These are phyloP conservation scores for Pleurotus salmoneostramineus DNA, from an alignment of 768 basidiomycete genomes.

Conservation along the genomic window DNA sequence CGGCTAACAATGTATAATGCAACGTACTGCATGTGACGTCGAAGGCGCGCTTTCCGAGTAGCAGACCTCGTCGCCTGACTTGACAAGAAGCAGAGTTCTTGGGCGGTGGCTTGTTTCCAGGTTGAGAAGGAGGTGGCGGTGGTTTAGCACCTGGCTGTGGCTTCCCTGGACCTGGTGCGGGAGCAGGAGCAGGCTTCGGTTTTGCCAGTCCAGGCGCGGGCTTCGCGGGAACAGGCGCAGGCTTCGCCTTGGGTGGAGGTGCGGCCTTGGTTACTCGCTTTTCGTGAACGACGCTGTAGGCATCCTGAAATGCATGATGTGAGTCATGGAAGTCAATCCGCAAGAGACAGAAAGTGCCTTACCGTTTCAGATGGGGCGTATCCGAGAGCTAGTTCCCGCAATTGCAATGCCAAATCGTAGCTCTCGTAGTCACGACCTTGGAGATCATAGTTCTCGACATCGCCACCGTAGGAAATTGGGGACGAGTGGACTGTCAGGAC, in stretches of 20 bases:
- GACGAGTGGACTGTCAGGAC: background rate
- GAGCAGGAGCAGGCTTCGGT: too few relatives aligned
- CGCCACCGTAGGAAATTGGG: too few relatives aligned
- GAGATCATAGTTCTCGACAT: background rate
- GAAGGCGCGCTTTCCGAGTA: background rate
- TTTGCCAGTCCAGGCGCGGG: too few relatives aligned
- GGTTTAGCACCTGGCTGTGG: too few relatives aligned
- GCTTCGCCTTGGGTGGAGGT: too few relatives aligned
- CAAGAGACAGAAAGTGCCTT: background rate
- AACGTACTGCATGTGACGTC: background rate
- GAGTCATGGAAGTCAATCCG: background rate
- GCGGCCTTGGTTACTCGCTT: background rate
- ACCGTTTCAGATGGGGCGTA: background rate
- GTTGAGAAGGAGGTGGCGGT: background rate
- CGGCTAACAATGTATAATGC: too few relatives aligned
- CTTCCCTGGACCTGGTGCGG: too few relatives aligned
- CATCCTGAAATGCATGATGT: background rate
- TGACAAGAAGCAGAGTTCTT: background rate
- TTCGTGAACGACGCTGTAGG: background rate
- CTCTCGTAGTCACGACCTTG: background rate
- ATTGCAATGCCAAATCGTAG: background rate
- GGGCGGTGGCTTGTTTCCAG: background rate
- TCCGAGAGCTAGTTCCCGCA: background rate
- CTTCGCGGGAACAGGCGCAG: too few relatives aligned
- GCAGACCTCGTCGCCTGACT: background rate